A percentile compares a stretch with the other conserved stretches of the same genome.
Conservation (phyloP, 176 grass and related monocot genomes). For the Carex myosuroides region DNA sequence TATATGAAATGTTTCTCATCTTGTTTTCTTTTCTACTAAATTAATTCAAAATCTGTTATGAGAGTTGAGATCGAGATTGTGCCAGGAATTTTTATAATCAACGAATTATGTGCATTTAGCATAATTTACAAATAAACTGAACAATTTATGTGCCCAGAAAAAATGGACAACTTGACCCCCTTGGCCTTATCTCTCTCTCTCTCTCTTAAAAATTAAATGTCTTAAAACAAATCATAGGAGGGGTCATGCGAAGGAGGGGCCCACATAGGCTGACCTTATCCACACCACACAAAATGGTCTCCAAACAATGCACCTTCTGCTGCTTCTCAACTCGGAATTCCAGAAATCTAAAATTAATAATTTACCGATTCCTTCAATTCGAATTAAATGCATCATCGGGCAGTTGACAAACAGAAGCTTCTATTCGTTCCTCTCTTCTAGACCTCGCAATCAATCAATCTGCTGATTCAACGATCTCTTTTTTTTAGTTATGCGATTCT, state of each 20-base stretch:
- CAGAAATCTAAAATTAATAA: neutral
- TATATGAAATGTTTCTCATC: no score
- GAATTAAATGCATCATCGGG: neutral
- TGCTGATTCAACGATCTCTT: neutral
- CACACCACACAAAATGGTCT: neutral
- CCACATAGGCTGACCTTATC: slow-evolving; percentile 17
- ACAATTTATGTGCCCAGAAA: neutral
- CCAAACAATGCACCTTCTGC: slow-evolving; percentile 9
- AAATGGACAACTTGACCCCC: neutral
- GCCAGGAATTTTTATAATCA: no score
- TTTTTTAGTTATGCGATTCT: neutral
- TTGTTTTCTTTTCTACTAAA: no score
- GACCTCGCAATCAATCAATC: neutral
- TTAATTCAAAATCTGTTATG: no score
- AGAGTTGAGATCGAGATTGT: no score
- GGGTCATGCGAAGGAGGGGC: neutral
- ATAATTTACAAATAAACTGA: neutral
- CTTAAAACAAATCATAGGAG: neutral
- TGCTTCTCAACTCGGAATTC: neutral
- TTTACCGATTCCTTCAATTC: neutral
- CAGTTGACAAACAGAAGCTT: neutral
- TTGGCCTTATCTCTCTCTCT: neutral
- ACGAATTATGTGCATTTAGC: no score
- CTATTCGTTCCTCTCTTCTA: slow-evolving; percentile 3
- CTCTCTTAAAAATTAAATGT: neutral